These are phyloP conservation scores for Penicillium nucicola DNA, from an alignment of 495 filamentous ascomycete species.

Conservation along the genomic window DNA sequence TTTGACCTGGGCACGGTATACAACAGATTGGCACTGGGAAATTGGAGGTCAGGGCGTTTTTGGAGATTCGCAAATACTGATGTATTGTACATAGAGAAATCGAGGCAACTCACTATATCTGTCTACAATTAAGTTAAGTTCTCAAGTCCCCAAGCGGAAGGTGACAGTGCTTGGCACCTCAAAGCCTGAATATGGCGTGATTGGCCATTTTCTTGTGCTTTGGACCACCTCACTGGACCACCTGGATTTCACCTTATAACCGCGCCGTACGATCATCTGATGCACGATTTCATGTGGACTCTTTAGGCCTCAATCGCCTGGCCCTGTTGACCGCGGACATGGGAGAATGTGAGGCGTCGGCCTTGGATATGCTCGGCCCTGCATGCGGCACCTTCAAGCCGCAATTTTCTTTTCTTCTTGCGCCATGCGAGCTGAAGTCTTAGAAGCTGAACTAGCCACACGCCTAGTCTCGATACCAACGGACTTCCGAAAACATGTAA, in stretches of 20 bases:
- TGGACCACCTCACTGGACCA: no score
- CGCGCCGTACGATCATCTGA: no score
- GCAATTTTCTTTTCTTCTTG: no score
- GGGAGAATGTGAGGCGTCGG: no score
- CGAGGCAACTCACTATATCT: slow-evolving; percentile 1
- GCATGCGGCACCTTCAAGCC: background rate
- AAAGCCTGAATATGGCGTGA: slow-evolving; percentile 2
- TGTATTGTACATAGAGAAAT: slow-evolving; percentile 31
- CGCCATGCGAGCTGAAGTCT: no score
- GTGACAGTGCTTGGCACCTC: background rate
- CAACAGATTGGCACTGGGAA: slow-evolving; percentile 35
- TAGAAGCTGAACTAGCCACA: no score
- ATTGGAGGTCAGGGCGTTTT: slow-evolving; percentile 18
- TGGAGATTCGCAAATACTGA: slow-evolving; percentile 13
- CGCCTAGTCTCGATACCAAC: no score
- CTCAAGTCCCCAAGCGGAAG: no score
- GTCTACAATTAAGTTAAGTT: background rate
- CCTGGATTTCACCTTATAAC: no score
- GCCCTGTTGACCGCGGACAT: no score
- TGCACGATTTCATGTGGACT: no score
- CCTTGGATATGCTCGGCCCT: background rate
- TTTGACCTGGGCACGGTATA: slow-evolving; percentile 25
- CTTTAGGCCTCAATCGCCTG: no score
- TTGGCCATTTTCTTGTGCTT: background rate
- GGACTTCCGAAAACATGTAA: background rate